phyloP scores from a whole-genome alignment of 306 rosid genomes.

The Cucurbita moschata region DNA sequence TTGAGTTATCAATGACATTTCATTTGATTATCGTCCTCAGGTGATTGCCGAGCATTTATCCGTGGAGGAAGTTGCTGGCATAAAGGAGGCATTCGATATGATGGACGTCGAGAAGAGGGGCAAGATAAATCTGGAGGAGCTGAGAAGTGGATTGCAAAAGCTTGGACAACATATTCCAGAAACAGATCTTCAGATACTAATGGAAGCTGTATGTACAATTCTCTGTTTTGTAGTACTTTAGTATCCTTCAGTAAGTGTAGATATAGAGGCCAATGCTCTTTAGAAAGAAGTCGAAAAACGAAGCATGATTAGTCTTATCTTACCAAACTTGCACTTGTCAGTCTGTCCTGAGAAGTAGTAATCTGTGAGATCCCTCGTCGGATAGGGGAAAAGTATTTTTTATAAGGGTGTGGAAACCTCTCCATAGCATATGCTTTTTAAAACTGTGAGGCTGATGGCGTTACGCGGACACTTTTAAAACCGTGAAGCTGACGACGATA shows the following conservation, averaged over 20 bases:
- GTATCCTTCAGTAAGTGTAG: not conserved
- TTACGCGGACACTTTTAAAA: too few relatives aligned
- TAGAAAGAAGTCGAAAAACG: not conserved
- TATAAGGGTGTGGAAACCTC: too few relatives aligned
- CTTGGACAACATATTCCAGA: conserved; percentile 45
- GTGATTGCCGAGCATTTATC: conserved; percentile 53
- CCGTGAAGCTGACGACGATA: too few relatives aligned
- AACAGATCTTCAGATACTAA: conserved; percentile 40
- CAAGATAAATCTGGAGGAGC: conserved; percentile 33
- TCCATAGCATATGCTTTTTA: too few relatives aligned
- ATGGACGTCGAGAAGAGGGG: conserved; percentile 36
- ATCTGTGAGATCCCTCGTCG: too few relatives aligned
- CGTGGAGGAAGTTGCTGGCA: conserved; percentile 46
- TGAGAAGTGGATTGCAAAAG: conserved; percentile 31
- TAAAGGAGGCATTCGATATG: conserved; percentile 45
- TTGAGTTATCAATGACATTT: not conserved
- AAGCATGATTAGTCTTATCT: not conserved
- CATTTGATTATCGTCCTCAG: conserved; percentile 12
- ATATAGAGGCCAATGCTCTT: not conserved
- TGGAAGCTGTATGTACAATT: conserved; percentile 34
- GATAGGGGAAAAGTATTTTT: too few relatives aligned
- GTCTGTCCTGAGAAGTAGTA: not conserved
- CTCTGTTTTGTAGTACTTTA: not conserved
- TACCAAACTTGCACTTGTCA: not conserved
- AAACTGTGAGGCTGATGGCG: too few relatives aligned